Evolutionary conservation across 192 early-diverging fungal species (phyloP).

Genomic region (Entophlyctis luteolus): DNA sequence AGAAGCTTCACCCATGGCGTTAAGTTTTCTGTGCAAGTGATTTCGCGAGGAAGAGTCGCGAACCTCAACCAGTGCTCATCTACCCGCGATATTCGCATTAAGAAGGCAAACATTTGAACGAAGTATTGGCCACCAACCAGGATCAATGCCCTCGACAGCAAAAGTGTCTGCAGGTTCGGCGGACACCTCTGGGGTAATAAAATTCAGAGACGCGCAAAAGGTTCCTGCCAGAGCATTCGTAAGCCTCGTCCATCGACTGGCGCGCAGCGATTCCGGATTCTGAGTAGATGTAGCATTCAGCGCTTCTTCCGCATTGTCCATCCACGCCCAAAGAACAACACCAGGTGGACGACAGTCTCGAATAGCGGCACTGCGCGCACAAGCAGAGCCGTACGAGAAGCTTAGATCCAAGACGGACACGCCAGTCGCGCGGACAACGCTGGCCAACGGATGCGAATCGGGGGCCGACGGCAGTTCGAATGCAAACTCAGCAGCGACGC

Average conservation of each 20-base stretch:
- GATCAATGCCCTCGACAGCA: slow-evolving; percentile 4
- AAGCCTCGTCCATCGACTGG: slow-evolving; percentile 78
- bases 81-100: neutral
- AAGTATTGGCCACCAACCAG: too few species aligned
- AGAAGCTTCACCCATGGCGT: slow-evolving; percentile 95
- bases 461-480: slow-evolving; percentile 51
- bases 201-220: slow-evolving; percentile 95
- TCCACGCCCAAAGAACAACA: slow-evolving; percentile 57
- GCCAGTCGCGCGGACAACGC: slow-evolving; percentile 70
- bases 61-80: slow-evolving; percentile 56
- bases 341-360: slow-evolving; percentile 48
- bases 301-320: slow-evolving; percentile 7
- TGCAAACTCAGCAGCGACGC: slow-evolving; percentile 75
- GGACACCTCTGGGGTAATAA: slow-evolving; percentile 77
- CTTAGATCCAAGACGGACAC: slow-evolving; percentile 79
- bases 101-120: neutral
- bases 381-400: slow-evolving; percentile 89
- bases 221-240: slow-evolving; percentile 89
- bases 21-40: slow-evolving; percentile 96
- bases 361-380: slow-evolving; percentile 59
- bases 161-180: slow-evolving; percentile 52
- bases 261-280: too few species aligned
- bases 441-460: slow-evolving; percentile 24
- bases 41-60: slow-evolving; percentile 81
- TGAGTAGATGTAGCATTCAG: slow-evolving; percentile 32